Conservation (phyloP, 148 eudicot species). For the Salicornia ramosissima region DNA sequence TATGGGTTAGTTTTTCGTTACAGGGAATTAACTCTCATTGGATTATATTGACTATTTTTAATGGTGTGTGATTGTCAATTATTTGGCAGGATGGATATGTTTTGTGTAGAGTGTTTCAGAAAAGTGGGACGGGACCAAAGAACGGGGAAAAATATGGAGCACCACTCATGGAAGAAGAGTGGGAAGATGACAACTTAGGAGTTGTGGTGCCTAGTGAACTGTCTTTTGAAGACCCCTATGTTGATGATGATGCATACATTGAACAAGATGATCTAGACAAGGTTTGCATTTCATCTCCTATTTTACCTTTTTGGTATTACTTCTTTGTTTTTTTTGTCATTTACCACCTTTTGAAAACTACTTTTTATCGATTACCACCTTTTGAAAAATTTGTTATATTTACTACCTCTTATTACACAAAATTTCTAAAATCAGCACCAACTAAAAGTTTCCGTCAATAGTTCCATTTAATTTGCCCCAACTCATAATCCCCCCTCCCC, state of each 20-base stretch:
- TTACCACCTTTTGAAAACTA: not conserved
- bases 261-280: constrained; percentile 58
- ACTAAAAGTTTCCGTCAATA: no score
- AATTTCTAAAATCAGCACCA: no score
- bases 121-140: constrained; percentile 97
- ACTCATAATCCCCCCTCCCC: no score
- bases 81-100: constrained; percentile 74
- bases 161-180: constrained; percentile 85
- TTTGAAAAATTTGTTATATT: no score
- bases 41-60: not conserved
- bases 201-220: constrained; percentile 40
- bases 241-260: constrained; percentile 48
- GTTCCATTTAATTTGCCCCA: no score
- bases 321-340: not conserved
- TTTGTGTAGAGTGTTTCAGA: constrained; percentile 85
- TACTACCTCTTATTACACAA: no score
- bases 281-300: constrained; percentile 41
- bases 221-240: constrained; percentile 45
- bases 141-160: constrained; percentile 97
- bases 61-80: constrained; percentile 4
- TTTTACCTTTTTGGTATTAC: not conserved
- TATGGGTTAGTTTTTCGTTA: not conserved
- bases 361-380: no score
- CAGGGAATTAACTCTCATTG: constrained; percentile 1
- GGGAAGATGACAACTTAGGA: constrained; percentile 56